Percentiles rank a stretch among this genome's conserved stretches.
Conservation (phyloP, 129 eudicot species). For the Lactuca saligna region DNA sequence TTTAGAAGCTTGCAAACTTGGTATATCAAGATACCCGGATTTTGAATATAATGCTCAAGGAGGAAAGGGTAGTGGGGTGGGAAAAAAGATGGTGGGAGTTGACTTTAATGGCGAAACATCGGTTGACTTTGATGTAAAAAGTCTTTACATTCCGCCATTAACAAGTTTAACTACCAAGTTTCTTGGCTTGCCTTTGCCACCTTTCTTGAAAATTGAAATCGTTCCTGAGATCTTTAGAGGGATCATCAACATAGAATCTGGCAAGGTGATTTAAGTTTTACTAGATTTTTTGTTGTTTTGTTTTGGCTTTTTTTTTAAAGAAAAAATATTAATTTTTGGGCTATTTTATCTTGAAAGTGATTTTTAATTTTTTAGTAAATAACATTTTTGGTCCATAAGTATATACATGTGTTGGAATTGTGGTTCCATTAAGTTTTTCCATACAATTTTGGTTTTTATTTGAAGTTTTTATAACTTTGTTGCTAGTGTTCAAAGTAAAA, state of each 20-base stretch:
- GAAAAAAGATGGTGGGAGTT: constrained; percentile 17
- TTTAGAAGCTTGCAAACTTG: constrained; percentile 67
- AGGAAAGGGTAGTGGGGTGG: constrained; percentile 38
- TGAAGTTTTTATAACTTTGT: too few relatives aligned
- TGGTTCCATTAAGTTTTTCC: too few relatives aligned
- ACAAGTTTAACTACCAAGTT: constrained; percentile 72
- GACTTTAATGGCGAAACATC: constrained; percentile 42
- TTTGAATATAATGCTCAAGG: constrained; percentile 77
- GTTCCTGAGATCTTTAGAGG: constrained; percentile 75
- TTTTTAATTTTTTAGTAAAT: too few relatives aligned
- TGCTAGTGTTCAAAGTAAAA: too few relatives aligned
- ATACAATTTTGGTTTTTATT: too few relatives aligned
- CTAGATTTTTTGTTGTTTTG: not conserved
- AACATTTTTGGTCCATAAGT: not conserved
- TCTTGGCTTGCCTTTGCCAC: constrained; percentile 91
- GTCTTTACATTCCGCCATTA: constrained; percentile 74
- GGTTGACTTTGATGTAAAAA: constrained; percentile 62
- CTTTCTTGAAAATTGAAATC: constrained; percentile 77
- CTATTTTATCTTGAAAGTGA: not conserved
- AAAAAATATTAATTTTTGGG: too few relatives aligned
- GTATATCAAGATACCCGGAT: constrained; percentile 83
- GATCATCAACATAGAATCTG: constrained; percentile 63
- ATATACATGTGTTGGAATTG: too few relatives aligned
- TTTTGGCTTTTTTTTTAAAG: not conserved
- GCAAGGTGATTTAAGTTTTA: constrained; percentile 50